Conservation (phyloP, 805 yeast species). For the Candida suzukii region DNA sequence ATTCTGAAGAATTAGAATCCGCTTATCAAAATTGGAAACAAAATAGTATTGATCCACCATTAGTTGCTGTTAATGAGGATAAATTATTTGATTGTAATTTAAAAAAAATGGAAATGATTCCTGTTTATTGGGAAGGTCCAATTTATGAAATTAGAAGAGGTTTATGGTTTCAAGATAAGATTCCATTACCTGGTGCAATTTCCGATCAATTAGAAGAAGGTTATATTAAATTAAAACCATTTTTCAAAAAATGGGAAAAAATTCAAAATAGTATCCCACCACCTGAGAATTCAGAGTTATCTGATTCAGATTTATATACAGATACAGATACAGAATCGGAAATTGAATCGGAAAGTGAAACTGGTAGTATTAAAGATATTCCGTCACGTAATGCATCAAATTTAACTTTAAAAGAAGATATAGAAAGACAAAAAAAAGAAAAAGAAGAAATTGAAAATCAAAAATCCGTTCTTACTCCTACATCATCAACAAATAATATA, state of each 20-base stretch:
- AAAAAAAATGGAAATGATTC: conserved; percentile 42
- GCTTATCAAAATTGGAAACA: conserved; percentile 27
- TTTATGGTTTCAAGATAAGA: conserved; percentile 65
- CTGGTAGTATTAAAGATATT: background rate
- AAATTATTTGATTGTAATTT: conserved; percentile 69
- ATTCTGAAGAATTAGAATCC: conserved; percentile 54
- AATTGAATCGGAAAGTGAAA: background rate
- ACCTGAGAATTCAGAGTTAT: background rate
- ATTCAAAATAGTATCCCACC: background rate
- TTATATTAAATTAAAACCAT: conserved; percentile 29
- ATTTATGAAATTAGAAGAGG: conserved; percentile 78
- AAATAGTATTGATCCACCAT: conserved; percentile 1
- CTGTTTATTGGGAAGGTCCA: conserved; percentile 89
- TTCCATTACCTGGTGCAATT: conserved; percentile 44
- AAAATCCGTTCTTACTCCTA: too few species aligned
- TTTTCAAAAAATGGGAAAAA: conserved; percentile 2
- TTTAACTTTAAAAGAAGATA: conserved; percentile 7
- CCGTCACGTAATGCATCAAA: conserved; percentile 2
- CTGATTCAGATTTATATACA: background rate
- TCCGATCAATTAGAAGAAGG: conserved; percentile 56
- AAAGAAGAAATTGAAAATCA: background rate
- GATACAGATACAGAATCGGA: background rate
- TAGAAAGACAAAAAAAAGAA: background rate
- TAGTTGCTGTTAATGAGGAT: conserved; percentile 73
- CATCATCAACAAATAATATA: too few species aligned